Evolutionary conservation across 768 basidiomycete genomes (phyloP).

Genomic region (Amanita inopinata): DNA sequence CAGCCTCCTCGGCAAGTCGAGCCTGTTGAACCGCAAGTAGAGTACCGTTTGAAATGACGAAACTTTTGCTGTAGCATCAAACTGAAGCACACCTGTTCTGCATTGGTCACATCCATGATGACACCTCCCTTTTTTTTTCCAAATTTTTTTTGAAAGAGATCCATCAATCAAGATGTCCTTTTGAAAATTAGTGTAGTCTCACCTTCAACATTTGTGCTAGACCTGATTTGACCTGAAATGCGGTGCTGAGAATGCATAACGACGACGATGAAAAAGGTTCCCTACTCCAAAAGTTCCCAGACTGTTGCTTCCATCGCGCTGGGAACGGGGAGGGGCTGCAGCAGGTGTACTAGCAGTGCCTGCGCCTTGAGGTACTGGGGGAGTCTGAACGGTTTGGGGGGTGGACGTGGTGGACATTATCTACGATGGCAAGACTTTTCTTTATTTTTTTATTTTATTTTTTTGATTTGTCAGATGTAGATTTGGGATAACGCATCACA

Average conservation of each 20-base stretch:
- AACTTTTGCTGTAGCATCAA: slow-evolving; percentile 8
- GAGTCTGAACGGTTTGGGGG: slow-evolving; percentile 23
- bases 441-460: too few relatives aligned
- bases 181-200: slow-evolving; percentile 9
- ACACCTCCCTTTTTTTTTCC: slow-evolving; percentile 54
- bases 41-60: slow-evolving; percentile 10
- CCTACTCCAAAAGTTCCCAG: slow-evolving; percentile 67
- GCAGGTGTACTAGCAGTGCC: slow-evolving; percentile 32
- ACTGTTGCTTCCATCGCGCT: slow-evolving; percentile 37
- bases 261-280: slow-evolving; percentile 10
- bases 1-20: slow-evolving; percentile 93
- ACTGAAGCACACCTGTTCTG: slow-evolving; percentile 34
- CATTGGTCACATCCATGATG: slow-evolving; percentile 93
- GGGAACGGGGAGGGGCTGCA: slow-evolving; percentile 45
- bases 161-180: slow-evolving; percentile 4
- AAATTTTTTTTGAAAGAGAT: slow-evolving; percentile 7
- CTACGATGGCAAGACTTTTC: not conserved
- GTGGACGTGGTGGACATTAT: slow-evolving; percentile 4
- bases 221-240: slow-evolving; percentile 75
- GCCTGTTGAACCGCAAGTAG: slow-evolving; percentile 41
- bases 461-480: too few relatives aligned
- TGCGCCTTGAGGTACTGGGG: slow-evolving; percentile 26
- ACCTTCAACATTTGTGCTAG: slow-evolving; percentile 97
- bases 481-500: not conserved
- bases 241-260: slow-evolving; percentile 4